Evolutionary conservation across 108 stramenopile genomes (phyloP).

Genomic region (Skeletonema menzelii): DNA sequence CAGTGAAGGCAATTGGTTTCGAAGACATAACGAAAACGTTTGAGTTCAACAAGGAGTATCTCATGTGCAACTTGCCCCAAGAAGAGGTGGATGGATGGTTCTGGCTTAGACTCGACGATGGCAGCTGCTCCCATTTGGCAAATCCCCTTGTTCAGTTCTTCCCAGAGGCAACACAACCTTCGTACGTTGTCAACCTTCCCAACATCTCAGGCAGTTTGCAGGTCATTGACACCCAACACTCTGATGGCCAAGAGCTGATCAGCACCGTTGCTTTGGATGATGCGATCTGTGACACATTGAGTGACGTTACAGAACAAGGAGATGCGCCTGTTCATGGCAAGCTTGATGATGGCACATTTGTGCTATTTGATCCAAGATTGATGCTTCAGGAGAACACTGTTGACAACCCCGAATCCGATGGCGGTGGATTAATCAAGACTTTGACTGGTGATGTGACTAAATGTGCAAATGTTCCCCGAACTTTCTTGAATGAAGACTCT

Average conservation of each 20-base stretch:
- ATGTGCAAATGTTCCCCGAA: conserved; percentile 50
- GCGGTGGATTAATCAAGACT: conserved; percentile 23
- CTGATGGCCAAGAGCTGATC: conserved; percentile 33
- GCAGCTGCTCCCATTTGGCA: conserved; percentile 23
- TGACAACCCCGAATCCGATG: conserved; percentile 34
- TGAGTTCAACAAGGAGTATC: conserved; percentile 44
- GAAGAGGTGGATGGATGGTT: conserved; percentile 15
- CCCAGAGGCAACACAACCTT: conserved; percentile 21
- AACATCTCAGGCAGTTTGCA: conserved; percentile 22
- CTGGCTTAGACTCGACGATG: conserved; percentile 20
- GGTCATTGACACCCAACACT: conserved; percentile 24
- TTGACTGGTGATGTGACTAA: conserved; percentile 22
- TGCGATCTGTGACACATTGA: conserved; percentile 27
- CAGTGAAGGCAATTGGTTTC: conserved; percentile 24
- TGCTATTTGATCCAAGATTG: conserved; percentile 30
- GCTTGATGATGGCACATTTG: conserved; percentile 39
- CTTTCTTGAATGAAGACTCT: conserved; percentile 52
- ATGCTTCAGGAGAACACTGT: conserved; percentile 31
- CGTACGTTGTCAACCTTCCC: conserved; percentile 31
- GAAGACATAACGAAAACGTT: conserved; percentile 13
- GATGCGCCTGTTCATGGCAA: conserved; percentile 39
- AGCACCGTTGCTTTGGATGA: conserved; percentile 26
- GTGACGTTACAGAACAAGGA: conserved; percentile 37
- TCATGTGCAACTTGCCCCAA: conserved; percentile 19
- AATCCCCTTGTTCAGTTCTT: conserved; percentile 39